phyloP scores from a whole-genome alignment of 2,329 filamentous ascomycete genomes.

The Rasamsonia emersonii region DNA sequence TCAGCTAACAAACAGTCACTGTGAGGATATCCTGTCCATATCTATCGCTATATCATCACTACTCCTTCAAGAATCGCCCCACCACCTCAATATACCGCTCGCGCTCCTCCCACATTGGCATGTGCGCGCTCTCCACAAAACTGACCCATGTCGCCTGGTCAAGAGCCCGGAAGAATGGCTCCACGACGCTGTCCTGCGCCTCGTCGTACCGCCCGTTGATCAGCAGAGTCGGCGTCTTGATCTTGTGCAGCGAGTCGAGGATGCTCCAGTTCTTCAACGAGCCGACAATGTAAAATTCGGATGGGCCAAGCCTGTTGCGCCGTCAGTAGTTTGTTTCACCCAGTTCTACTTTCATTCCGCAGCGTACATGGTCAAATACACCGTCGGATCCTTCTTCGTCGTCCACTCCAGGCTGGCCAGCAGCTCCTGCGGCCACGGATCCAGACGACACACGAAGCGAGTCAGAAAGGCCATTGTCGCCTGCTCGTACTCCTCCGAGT shows the following conservation, averaged over 20 bases:
- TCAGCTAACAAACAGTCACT: too few species aligned
- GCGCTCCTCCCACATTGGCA: too few species aligned
- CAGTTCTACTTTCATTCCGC: too few species aligned
- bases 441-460: conserved; percentile 1
- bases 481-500: background rate
- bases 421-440: background rate
- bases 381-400: background rate
- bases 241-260: too few species aligned
- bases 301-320: background rate
- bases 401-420: background rate
- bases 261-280: conserved; percentile 2
- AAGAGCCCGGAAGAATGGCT: background rate
- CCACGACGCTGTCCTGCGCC: background rate
- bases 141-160: too few species aligned
- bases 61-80: too few species aligned
- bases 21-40: too few species aligned
- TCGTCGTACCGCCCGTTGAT: background rate
- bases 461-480: background rate
- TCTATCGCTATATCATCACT: too few species aligned
- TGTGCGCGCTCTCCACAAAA: too few species aligned
- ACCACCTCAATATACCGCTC: too few species aligned
- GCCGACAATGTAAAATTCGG: background rate
- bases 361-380: conserved; percentile 1
- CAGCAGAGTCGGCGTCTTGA: background rate
- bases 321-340: background rate